Evolutionary conservation across 2,329 filamentous ascomycete genomes (phyloP).

Genomic region (Neofusicoccum sp.): DNA sequence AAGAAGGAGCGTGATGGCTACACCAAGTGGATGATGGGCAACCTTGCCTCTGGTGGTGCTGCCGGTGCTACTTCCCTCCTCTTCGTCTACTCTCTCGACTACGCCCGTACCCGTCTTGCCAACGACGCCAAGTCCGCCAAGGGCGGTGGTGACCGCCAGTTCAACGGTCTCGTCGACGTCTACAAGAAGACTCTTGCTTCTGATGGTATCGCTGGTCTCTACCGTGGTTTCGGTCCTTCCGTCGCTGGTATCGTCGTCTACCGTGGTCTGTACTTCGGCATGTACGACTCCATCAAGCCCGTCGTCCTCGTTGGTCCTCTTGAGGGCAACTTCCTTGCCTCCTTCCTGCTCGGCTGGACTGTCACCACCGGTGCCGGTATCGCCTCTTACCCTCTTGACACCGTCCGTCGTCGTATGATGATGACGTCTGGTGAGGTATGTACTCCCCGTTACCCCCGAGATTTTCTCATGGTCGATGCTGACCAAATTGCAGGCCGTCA

Average conservation of each 20-base stretch:
- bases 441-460: conserved; percentile 25
- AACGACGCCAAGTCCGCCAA: conserved; percentile 99
- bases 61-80: conserved; percentile 99
- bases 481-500: conserved; percentile 76
- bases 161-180: conserved; percentile 99
- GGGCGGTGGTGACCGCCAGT: conserved; percentile 96
- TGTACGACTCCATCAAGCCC: conserved; percentile 99
- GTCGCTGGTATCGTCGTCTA: conserved; percentile 99
- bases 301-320: conserved; percentile 89
- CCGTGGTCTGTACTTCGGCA: conserved; percentile 99
- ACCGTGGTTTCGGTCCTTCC: conserved; percentile 99
- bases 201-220: conserved; percentile 99
- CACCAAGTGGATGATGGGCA: conserved; percentile 98
- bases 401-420: conserved; percentile 99
- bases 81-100: conserved; percentile 99
- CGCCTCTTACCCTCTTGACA: conserved; percentile 99
- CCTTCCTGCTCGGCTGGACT: conserved; percentile 96
- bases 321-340: conserved; percentile 98
- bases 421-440: conserved; percentile 83
- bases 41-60: conserved; percentile 98
- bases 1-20: conserved; percentile 99
- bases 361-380: conserved; percentile 99
- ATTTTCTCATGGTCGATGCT: conserved; percentile 20
- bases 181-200: conserved; percentile 99
- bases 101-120: conserved; percentile 99